Conservation (phyloP, 768 basidiomycete species). For the Galerina marginata region DNA sequence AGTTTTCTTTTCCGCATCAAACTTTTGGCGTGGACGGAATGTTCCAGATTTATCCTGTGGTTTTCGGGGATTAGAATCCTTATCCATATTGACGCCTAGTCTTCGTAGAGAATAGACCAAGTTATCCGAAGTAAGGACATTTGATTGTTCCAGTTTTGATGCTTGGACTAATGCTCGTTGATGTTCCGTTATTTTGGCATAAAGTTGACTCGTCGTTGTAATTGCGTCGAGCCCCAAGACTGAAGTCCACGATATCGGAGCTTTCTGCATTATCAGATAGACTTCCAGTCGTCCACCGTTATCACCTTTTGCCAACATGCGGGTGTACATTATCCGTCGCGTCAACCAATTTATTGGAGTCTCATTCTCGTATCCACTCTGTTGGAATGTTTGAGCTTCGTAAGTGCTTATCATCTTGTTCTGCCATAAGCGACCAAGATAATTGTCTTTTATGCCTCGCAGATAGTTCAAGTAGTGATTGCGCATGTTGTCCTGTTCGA, state of each 20-base stretch:
- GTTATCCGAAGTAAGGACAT: background rate
- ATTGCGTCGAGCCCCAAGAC: background rate
- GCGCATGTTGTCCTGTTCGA: background rate
- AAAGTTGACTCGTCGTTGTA: background rate
- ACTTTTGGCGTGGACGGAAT: background rate
- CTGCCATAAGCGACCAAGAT: background rate
- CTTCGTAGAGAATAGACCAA: background rate
- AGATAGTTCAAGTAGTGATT: background rate
- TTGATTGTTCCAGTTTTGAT: background rate
- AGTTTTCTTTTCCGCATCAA: background rate
- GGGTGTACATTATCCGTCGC: constrained; percentile 1
- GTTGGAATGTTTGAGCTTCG: constrained; percentile 1
- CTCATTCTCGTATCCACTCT: constrained; percentile 1
- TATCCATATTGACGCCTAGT: background rate
- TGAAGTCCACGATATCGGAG: background rate
- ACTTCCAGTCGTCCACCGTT: background rate
- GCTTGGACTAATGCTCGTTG: background rate
- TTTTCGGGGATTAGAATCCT: background rate
- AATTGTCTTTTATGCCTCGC: background rate
- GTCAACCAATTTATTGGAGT: background rate
- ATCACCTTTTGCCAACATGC: background rate
- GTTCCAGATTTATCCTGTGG: background rate
- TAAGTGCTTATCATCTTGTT: background rate
- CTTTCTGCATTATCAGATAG: background rate
- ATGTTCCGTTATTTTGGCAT: background rate